Evolutionary conservation across 2,329 filamentous ascomycete species (phyloP).

Genomic region (Ceratocystis cubensis): DNA sequence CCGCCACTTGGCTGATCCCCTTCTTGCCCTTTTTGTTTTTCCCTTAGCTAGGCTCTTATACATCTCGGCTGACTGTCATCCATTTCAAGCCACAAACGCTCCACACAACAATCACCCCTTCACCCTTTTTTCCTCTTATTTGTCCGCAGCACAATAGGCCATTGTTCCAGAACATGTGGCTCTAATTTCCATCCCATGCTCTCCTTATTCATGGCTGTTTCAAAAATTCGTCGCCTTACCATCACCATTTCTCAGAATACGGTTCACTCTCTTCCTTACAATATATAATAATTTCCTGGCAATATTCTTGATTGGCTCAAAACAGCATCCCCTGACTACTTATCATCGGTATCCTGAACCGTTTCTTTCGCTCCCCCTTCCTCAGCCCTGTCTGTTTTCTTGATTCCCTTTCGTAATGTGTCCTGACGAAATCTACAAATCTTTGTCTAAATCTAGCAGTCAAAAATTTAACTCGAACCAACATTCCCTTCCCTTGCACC

Average conservation of each 20-base stretch:
- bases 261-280: conserved; percentile 7
- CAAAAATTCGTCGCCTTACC: conserved; percentile 3
- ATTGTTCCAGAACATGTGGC: conserved; percentile 11
- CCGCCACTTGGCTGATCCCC: not conserved
- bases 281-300: not conserved
- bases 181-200: conserved; percentile 8
- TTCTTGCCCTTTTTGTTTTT: not conserved
- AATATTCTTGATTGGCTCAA: too few species aligned
- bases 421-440: not conserved
- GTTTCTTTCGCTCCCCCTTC: not conserved
- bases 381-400: not conserved
- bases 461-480: not conserved
- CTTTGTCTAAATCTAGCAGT: not conserved
- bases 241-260: conserved; percentile 13
- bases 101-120: not conserved
- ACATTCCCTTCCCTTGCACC: not conserved
- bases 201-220: conserved; percentile 9
- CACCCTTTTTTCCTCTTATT: conserved; percentile 6
- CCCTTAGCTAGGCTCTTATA: not conserved
- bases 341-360: not conserved
- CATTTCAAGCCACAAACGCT: not conserved
- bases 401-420: not conserved
- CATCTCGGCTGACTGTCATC: not conserved
- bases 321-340: not conserved
- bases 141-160: conserved; percentile 2